Evolutionary conservation across 164 flowering plant species (phyloP).

Genomic region (Vitis cinerea): DNA sequence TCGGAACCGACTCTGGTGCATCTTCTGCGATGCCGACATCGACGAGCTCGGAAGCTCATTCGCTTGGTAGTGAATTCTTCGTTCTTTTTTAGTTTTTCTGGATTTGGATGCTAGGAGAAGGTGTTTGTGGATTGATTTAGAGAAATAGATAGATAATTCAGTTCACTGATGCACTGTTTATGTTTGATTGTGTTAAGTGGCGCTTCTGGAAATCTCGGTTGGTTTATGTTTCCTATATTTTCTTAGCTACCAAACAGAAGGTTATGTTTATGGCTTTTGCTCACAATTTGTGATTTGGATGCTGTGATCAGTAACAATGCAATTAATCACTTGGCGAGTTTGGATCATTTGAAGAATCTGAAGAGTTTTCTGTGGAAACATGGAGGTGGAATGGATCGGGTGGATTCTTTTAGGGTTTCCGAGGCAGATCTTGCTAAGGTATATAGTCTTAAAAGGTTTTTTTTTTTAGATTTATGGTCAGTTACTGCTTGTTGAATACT

Average conservation of each 20-base stretch:
- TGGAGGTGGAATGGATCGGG: slow-evolving; percentile 62
- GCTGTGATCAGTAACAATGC: slow-evolving; percentile 53
- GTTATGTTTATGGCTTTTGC: background rate
- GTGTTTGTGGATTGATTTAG: no score
- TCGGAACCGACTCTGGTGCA: slow-evolving; percentile 76
- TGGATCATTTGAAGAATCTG: slow-evolving; percentile 64
- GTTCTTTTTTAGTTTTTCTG: background rate
- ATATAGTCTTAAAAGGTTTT: slow-evolving; percentile 5
- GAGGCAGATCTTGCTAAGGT: slow-evolving; percentile 70
- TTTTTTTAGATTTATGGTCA: background rate
- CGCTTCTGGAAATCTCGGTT: background rate
- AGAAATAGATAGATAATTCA: no score
- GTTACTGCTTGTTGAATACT: background rate
- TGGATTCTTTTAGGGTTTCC: slow-evolving; percentile 52
- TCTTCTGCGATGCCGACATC: slow-evolving; percentile 69
- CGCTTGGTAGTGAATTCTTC: slow-evolving; percentile 50
- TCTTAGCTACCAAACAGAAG: background rate
- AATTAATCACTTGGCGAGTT: slow-evolving; percentile 68
- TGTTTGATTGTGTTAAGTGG: background rate
- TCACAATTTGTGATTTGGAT: background rate
- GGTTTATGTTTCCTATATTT: background rate
- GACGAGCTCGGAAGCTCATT: slow-evolving; percentile 51
- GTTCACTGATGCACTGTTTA: background rate
- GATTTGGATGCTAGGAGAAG: background rate
- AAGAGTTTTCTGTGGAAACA: slow-evolving; percentile 71